Evolutionary conservation across 2,329 filamentous ascomycete species (phyloP), one percentile per base, ranked within the genome.

Genomic region (Bisporella sp.): DNA sequence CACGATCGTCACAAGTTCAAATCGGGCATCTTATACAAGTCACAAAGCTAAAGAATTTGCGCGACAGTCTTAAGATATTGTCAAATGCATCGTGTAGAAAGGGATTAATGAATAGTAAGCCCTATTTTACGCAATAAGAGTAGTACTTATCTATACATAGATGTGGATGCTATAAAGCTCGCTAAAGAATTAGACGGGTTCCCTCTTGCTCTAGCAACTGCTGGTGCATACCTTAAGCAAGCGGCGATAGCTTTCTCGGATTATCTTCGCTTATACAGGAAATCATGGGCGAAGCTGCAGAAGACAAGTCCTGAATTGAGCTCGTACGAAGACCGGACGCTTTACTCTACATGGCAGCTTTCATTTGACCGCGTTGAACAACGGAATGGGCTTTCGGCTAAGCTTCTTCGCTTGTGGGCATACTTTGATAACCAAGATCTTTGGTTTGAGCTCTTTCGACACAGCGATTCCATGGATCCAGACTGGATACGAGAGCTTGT

Each of bases 381-480:
- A 51, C 32, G 41, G 51, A 53, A 52, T 43, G 3, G 28, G 32
- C 49, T 47, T 5, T 61, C 60, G 41, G 68, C 68, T 30, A 56
- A 61, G 31, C 60, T 74, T 1, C 64, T 75, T 12, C 49, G 62
- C 54, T 76, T 4, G 21, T 21, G 21, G 21, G 21, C 21, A 21
- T 21, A 21, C 21, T 21, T 21, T 21, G 21, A 21, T 21, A 21
- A 21, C 21, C 21, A 21, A 21, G 21, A 21, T 21, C 21, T 21
- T 21, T 76, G 68, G 72, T 73, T 65, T 54, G 65, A 73, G 48
- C 62, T 75, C n/a, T 53, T 75, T 62, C 53, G 2, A 65, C 65
- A 56, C 35, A 45, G 47, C 40, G 31, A 43, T 31, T 49, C 45
- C 6, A 31, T 33, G 11, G 49, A 46, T 5, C 62, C 59, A 3